Base-by-base conservation (phyloP, 805 yeast genomes). In the Saturnispora bothae region DNA sequence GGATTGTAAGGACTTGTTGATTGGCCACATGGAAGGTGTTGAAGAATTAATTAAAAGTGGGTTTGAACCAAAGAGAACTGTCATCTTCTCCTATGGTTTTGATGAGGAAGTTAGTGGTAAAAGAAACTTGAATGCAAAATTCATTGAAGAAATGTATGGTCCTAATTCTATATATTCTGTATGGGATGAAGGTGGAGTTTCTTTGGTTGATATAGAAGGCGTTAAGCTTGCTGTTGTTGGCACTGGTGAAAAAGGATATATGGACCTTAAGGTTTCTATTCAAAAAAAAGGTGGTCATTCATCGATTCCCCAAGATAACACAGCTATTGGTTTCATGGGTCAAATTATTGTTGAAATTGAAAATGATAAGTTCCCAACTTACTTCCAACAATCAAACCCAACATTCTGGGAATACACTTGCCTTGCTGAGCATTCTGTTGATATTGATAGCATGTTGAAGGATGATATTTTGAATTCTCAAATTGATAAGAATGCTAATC, bases 271-370 rank as follows among this genome's bases (percentile, higher is more conserved):
- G n/a, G 56, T 69, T 30, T 63, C 59, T 17, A 49, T 69, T 27
- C 59, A 47, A 32, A 63, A 70, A 5, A 69, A 68, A 4, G 76
- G 75, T 18, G 75, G 75, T 0, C 76, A 69, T 49, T 67, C 73
- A 0, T 64, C 71, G 0, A 53, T 68, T 15, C 75, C 76, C 4
- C 73, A 71, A 14, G 53, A 59, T 16, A 71, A 68, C 48, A 68
- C 75, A 0, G 52, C 66, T 1, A 69, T 69, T 46, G 75, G 76
- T 1, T 56, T 68, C 3, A 52, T 68, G 51, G 59, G 71, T 3
- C 60, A 62, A 40, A 52, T 70, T 40, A 56, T 68, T 15, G 56
- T 50, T 17, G 50, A 46, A 29, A 53, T 68, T 31, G 75, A 70
- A 41, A 56, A 52, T 14, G 39, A 39, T n/a, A 62, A 51, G 27